A percentile compares a stretch with the other conserved stretches of the same genome.
phyloP scores from a whole-genome alignment of 2,329 filamentous ascomycete genomes.

The Amphichorda felina region DNA sequence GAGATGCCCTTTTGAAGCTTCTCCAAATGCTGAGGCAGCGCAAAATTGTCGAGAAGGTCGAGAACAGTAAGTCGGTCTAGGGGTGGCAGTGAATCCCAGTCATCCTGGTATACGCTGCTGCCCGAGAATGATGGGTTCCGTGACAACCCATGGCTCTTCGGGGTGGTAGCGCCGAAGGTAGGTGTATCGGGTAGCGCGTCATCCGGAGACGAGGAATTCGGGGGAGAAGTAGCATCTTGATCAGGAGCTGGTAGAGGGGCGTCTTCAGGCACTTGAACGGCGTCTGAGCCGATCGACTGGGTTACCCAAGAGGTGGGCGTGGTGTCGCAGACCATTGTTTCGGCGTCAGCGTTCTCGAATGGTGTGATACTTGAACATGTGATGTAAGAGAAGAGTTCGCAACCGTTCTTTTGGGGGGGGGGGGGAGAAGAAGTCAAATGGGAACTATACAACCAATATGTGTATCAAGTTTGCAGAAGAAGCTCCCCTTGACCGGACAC shows the following conservation, averaged over 20 bases:
- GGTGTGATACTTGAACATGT: too few species aligned
- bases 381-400: too few species aligned
- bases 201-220: conserved; percentile 28
- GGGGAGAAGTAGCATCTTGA: conserved; percentile 19
- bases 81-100: conserved; percentile 78
- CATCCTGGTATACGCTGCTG: conserved; percentile 76
- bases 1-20: conserved; percentile 76
- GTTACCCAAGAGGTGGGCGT: too few species aligned
- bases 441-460: too few species aligned
- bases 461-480: too few species aligned
- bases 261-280: too few species aligned
- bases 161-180: conserved; percentile 31
- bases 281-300: too few species aligned
- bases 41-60: conserved; percentile 88
- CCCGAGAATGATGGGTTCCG: conserved; percentile 73
- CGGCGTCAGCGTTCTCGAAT: too few species aligned
- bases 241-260: background rate
- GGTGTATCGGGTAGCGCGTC: conserved; percentile 34
- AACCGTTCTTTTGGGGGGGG: too few species aligned
- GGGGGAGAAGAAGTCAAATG: too few species aligned
- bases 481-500: too few species aligned
- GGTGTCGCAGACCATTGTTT: too few species aligned
- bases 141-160: conserved; percentile 49
- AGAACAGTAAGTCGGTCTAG: conserved; percentile 84
- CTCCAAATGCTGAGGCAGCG: conserved; percentile 80